phyloP scores from a whole-genome alignment of 2,329 filamentous ascomycete species.

The Talaromyces marneffei region DNA sequence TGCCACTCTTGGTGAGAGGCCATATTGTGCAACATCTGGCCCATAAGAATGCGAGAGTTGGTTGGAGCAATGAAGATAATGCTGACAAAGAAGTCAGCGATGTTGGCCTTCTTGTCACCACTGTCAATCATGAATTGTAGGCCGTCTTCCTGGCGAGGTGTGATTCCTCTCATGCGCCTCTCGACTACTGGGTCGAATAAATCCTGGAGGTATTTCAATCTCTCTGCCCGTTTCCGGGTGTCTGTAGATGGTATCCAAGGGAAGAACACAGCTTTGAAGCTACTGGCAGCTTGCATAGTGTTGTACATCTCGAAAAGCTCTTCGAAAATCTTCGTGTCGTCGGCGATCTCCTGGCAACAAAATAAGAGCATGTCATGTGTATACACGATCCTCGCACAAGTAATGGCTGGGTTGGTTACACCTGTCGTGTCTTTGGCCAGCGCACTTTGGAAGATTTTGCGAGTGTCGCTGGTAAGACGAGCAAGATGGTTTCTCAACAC shows the following conservation, averaged over 20 bases:
- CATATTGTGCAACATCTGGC: constrained; percentile 4
- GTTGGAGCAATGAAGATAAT: constrained; percentile 1
- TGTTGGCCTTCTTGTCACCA: constrained; percentile 7
- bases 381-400: background rate
- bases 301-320: background rate
- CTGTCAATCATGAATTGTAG: constrained; percentile 7
- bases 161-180: background rate
- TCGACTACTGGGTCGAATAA: constrained; percentile 3
- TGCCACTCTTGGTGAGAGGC: constrained; percentile 9
- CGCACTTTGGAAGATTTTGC: background rate
- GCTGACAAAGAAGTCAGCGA: constrained; percentile 8
- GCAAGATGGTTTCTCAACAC: background rate
- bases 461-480: background rate
- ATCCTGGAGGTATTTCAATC: background rate
- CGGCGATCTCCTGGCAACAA: background rate
- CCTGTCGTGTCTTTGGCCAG: background rate
- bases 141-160: constrained; percentile 3
- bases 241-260: background rate
- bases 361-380: background rate
- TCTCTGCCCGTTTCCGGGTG: background rate
- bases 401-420: constrained; percentile 1
- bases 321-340: background rate
- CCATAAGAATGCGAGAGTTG: constrained; percentile 1
- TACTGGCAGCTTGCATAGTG: constrained; percentile 1
- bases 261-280: background rate